Conservation (phyloP, 1,284 basidiomycete genomes). For the Pascua guehoae region DNA sequence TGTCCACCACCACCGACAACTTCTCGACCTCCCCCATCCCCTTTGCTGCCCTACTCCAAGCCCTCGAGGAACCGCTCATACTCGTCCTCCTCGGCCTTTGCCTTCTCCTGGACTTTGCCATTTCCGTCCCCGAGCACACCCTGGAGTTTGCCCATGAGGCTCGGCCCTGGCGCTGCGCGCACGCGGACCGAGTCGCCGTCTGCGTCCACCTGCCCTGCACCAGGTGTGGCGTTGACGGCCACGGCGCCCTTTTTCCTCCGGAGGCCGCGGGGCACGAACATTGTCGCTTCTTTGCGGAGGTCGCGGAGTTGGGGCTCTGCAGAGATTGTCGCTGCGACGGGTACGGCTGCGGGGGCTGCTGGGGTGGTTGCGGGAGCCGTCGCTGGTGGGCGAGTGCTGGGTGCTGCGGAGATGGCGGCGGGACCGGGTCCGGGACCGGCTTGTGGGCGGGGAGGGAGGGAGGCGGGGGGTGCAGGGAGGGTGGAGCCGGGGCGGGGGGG, state of each 20-base stretch:
- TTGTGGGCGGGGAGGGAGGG: constrained; percentile 5
- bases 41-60: constrained; percentile 1
- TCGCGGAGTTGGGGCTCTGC: constrained; percentile 82
- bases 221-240: constrained; percentile 42
- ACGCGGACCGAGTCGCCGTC: constrained; percentile 34
- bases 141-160: constrained; percentile 43
- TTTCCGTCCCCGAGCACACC: constrained; percentile 28
- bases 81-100: constrained; percentile 16
- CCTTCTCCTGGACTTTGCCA: constrained; percentile 13
- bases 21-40: too few species aligned
- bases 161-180: constrained; percentile 19
- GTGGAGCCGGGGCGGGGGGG: background rate
- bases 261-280: constrained; percentile 67
- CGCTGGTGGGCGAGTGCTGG: constrained; percentile 4
- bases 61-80: constrained; percentile 18
- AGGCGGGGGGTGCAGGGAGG: constrained; percentile 4
- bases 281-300: constrained; percentile 83
- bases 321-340: constrained; percentile 61
- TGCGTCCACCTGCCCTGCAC: constrained; percentile 34
- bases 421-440: background rate
- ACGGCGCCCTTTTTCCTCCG: constrained; percentile 33
- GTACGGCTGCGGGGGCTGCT: constrained; percentile 24
- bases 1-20: too few species aligned
- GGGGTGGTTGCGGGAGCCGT: constrained; percentile 26
- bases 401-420: background rate